phyloP scores from a whole-genome alignment of 345 rosid species.

The Citrus sinensis region DNA sequence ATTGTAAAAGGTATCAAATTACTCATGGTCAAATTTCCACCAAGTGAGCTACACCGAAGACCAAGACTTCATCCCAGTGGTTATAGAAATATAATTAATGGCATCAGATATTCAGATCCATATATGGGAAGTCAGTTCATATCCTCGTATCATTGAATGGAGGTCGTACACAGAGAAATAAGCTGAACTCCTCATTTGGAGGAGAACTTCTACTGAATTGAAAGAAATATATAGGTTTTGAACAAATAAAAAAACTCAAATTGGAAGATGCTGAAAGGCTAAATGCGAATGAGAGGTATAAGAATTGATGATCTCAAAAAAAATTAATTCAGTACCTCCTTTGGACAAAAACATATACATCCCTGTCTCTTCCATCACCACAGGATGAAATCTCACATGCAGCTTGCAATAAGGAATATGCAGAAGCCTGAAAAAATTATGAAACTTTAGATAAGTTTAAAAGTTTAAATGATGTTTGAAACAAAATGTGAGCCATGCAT shows the following conservation, averaged over 20 bases:
- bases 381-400: constrained; percentile 79
- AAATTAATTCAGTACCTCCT: constrained; percentile 52
- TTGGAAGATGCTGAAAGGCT: constrained; percentile 11
- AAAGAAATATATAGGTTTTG: neutral
- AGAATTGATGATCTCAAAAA: neutral
- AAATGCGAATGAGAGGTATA: constrained; percentile 8
- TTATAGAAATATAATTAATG: neutral
- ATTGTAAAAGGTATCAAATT: too few relatives aligned
- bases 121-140: neutral
- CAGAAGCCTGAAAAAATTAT: constrained; percentile 67
- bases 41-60: neutral
- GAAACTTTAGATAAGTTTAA: constrained; percentile 26
- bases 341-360: constrained; percentile 66
- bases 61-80: neutral
- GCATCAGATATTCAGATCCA: neutral
- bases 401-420: constrained; percentile 82
- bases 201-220: neutral
- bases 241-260: constrained; percentile 1
- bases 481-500: neutral
- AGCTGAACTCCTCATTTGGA: neutral
- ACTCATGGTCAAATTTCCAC: neutral
- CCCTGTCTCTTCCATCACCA: constrained; percentile 74
- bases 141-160: neutral
- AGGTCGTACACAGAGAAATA: neutral
- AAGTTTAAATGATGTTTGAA: constrained; percentile 11